Evolutionary conservation across 495 filamentous ascomycete species (phyloP), one percentile per base, ranked within the genome.

Genomic region (Trichoderma erinaceum): DNA sequence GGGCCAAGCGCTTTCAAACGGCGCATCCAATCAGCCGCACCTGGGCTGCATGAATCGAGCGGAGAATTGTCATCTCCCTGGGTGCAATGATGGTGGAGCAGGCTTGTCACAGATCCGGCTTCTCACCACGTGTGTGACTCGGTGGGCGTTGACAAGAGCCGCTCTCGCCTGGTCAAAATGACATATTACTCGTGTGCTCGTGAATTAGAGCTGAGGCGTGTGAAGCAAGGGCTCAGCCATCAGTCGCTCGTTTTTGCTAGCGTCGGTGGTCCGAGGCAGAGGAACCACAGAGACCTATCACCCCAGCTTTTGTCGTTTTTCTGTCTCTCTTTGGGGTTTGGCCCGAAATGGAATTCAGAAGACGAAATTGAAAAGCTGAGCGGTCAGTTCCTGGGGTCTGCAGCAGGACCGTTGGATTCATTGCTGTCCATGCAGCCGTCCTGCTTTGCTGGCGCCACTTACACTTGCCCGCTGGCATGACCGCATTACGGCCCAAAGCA

Each of bases 21-120:
- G 44, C 44, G 15, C 13, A 16, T 15, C 66, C 70, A 64, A 65
- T 27, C 44, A 48, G 44, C 44, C 44, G 44, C 44, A 48, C 44
- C 44, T 48, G 44, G 13, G 7, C 13, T 48, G 44, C 56, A 61
- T 29, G 25, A 61, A 61, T 38, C 35, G 29, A 25, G 11, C 4
- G 25, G 5, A 13, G 29, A 61, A 32, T 13, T 61, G 56, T 32
- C 56, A 32, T 32, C 25, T 61, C 25, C 25, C 4, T 61, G 11
- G 13, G 23, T 61, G 56, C 27, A 32, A 29, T 61, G 56, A 23
- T 61, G 23, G 25, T 48, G 44, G 44, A 4, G n/a, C 15, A n/a
- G 44, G 44, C 13, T 48, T n/a, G 44, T 48, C n/a, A 48, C 44
- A 48, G 44, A 48, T 48, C 44, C n/a, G 44, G 44, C 44, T 18